Percentiles rank a stretch among this genome's conserved stretches.
These are phyloP conservation scores for Niveomyces coronatus DNA, from an alignment of 2,329 filamentous ascomycete genomes.

Conservation along the genomic window DNA sequence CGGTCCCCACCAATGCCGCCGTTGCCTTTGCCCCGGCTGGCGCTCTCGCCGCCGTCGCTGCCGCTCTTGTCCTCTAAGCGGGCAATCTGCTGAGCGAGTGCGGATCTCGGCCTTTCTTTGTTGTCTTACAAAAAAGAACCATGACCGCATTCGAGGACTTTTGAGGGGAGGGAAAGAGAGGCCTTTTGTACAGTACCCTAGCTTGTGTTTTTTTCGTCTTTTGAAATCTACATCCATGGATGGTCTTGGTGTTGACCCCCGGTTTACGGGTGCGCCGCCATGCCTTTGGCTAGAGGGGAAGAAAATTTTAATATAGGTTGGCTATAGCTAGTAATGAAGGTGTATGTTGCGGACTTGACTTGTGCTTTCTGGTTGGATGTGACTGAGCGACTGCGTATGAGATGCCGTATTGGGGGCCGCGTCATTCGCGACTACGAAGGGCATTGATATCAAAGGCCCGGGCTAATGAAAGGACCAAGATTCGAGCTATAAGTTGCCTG, in stretches of 20 bases:
- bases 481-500: no score
- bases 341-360: no score
- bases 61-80: slow-evolving; percentile 11
- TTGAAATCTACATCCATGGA: slow-evolving; percentile 1
- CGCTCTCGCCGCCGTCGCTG: slow-evolving; percentile 9
- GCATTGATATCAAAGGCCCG: no score
- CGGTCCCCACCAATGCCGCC: slow-evolving; percentile 4
- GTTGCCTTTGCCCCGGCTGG: slow-evolving; percentile 8
- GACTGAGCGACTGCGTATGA: no score
- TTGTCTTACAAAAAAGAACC: no score
- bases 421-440: no score
- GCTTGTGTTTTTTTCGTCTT: slow-evolving; percentile 6
- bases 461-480: no score
- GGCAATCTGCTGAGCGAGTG: no score
- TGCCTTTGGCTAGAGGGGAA: slow-evolving; percentile 5
- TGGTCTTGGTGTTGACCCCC: slow-evolving; percentile 4
- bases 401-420: no score
- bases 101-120: no score
- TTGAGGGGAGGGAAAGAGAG: neutral
- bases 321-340: slow-evolving; percentile 7
- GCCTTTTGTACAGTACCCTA: slow-evolving; percentile 10
- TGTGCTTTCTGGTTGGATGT: no score
- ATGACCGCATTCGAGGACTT: no score
- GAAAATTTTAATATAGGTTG: slow-evolving; percentile 9
- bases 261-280: neutral